Evolutionary conservation across 192 early-diverging fungal species (phyloP), one percentile per base, ranked within the genome.

Genomic region (Coemansia biformis): DNA sequence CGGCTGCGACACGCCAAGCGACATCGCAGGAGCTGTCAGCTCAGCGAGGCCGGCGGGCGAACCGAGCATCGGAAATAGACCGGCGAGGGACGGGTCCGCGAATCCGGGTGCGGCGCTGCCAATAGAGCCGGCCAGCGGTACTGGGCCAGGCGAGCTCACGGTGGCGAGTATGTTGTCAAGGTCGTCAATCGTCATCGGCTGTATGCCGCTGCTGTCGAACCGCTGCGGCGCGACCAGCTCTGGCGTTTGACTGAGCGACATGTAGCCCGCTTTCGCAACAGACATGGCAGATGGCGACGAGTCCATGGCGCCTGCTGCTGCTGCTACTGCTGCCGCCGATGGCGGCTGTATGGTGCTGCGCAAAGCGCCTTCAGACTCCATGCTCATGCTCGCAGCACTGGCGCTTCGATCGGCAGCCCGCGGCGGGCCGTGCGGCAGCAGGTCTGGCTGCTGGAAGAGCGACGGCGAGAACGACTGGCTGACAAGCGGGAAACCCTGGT

Each of bases 161-260:
- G 63, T 52, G 8, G 55, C 56, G 17, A 66, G 33, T 4, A 66
- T 31, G 3, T 38, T 47, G 45, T 48, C 38, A 13, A 66, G 29
- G 6, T 54, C 51, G 43, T 48, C 40, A 11, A 66, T 7, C 16
- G 56, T 48, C 30, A 43, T 38, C 32, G 31, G n/a, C n/a, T n/a
- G n/a, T n/a, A n/a, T n/a, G n/a, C n/a, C n/a, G 5, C 38, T 34
- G 33, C 33, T n/a, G 15, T 1, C 18, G 10, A 29, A 26, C 29
- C 17, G 51, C 19, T 32, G 44, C 32, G 42, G 33, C 17, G 37
- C 42, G 22, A 48, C 26, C 4, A 33, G 21, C 9, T 63, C 55
- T 8, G 69, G 62, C 14, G 62, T 65, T 34, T 55, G 51, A 31
- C 51, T 50, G 19, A 53, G 23, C 15, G 57, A 56, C 10, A 73